phyloP scores from a whole-genome alignment of 768 basidiomycete genomes.

The Coprinopsis sp. region DNA sequence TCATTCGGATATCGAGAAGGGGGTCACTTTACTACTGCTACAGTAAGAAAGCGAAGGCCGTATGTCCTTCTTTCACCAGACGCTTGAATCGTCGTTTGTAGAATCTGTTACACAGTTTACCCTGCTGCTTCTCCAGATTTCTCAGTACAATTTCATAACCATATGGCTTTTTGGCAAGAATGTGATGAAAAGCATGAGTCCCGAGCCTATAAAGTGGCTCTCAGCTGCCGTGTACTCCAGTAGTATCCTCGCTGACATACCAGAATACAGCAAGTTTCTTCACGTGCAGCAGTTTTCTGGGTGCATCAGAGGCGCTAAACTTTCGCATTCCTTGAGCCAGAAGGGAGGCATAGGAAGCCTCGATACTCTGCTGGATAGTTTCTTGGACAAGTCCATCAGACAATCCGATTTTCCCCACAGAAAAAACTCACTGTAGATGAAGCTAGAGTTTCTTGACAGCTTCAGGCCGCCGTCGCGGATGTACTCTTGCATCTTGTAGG shows the following conservation, averaged over 20 bases:
- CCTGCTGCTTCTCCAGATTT: conserved; percentile 47
- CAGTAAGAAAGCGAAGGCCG: conserved; percentile 2
- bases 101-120: conserved; percentile 38
- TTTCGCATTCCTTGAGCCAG: conserved; percentile 39
- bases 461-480: conserved; percentile 55
- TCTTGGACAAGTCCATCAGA: conserved; percentile 31
- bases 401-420: neutral
- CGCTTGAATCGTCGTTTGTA: conserved; percentile 41
- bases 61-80: conserved; percentile 43
- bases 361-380: conserved; percentile 57
- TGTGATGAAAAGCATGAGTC: conserved; percentile 67
- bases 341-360: conserved; percentile 50
- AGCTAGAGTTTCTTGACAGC: conserved; percentile 38
- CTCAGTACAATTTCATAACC: conserved; percentile 44
- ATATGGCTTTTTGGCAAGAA: conserved; percentile 52
- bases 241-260: conserved; percentile 33
- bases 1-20: too few relatives aligned
- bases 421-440: conserved; percentile 47
- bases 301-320: conserved; percentile 30
- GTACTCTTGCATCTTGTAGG: conserved; percentile 86
- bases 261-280: conserved; percentile 53
- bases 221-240: conserved; percentile 5
- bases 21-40: too few relatives aligned
- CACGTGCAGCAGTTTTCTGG: conserved; percentile 30
- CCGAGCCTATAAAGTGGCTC: conserved; percentile 57